phyloP scores from a whole-genome alignment of 768 basidiomycete genomes.

The Gloeopeniophorella convolvens region DNA sequence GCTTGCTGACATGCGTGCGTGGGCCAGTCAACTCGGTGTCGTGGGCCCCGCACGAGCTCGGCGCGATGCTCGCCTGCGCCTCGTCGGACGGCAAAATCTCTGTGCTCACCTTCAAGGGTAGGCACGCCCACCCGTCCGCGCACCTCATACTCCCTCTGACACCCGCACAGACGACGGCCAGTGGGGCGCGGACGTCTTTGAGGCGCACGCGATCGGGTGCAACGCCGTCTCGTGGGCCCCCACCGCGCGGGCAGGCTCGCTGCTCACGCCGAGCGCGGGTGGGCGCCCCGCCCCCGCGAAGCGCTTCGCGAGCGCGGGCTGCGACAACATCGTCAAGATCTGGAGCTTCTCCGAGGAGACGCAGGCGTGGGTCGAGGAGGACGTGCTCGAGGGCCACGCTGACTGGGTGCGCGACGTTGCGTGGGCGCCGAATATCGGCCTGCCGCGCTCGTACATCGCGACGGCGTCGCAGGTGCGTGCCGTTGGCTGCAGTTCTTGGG shows the following conservation, averaged over 20 bases:
- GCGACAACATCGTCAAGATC: constrained; percentile 91
- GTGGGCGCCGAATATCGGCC: constrained; percentile 95
- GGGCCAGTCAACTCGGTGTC: constrained; percentile 87
- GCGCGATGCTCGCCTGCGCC: constrained; percentile 93
- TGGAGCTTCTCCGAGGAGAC: constrained; percentile 88
- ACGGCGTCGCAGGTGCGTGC: constrained; percentile 77
- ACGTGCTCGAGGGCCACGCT: constrained; percentile 83
- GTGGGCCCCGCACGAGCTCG: constrained; percentile 98
- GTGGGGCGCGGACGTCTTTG: constrained; percentile 92
- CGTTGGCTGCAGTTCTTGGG: not conserved
- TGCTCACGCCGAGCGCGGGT: constrained; percentile 62
- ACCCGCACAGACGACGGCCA: constrained; percentile 78
- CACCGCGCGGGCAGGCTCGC: constrained; percentile 77
- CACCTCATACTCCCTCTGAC: not conserved
- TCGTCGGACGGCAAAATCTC: constrained; percentile 97
- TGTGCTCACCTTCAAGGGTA: constrained; percentile 94
- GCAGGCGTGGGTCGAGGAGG: constrained; percentile 88
- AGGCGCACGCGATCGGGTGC: constrained; percentile 92
- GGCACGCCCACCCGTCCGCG: constrained; percentile 23
- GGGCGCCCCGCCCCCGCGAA: constrained; percentile 51
- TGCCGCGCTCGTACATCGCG: constrained; percentile 92
- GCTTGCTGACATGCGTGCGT: not conserved
- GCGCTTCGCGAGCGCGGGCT: constrained; percentile 92
- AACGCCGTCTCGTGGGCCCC: constrained; percentile 99
- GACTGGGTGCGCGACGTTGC: constrained; percentile 99